Base-by-base conservation (phyloP, 306 rosid species). In the Dryas alaskensis region DNA sequence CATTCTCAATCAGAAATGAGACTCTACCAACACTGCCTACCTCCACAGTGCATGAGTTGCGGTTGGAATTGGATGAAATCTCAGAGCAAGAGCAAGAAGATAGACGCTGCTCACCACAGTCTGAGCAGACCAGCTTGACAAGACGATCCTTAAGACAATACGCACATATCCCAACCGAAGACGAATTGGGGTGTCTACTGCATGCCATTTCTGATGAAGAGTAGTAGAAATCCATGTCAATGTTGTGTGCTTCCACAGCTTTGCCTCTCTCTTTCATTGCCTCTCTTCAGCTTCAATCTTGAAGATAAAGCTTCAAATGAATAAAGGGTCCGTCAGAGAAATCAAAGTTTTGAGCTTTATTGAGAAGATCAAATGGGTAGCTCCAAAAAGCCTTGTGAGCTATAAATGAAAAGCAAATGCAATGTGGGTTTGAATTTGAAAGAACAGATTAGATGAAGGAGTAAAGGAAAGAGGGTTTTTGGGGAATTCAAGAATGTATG, bases 81-180 rank as follows among this genome's bases (percentile, higher is more conserved):
- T 90, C 99, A 19, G 99, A 95, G 74, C 99, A 95, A 10, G 99
- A 95, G 60, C 99, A 95, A 11, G 99, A 95, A 10, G 99, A 95
- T 70, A 92, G 91, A 11, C 99, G 84, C 79, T 95, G 99, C 79
- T 95, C 99, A 0, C 99, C 99, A n/a, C 99, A 95, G 60, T 95
- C 98, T 3, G 99, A 92, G 67, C 99, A 95, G 1, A 89, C 98
- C 14, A 95, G 89, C 73, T 82, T 83, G 51, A 90, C 83, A 63
- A 95, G 72, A 8, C 99, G 93, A 9, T 95, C 99, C 72, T 92
- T 90, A 19, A 95, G 87, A 78, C 99, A 95, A 11, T 83, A 78
- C 67, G 98, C 93, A 65, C 99, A 95, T 1, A 95, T 86, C 4
- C 99, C 99, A n/a, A 76, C 88, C 0, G 97, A 81, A 4, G 96